Percentiles rank a stretch among this genome's conserved stretches.
These are phyloP conservation scores for Claviceps cyperi DNA, from an alignment of 2,329 filamentous ascomycete species.

Conservation along the genomic window DNA sequence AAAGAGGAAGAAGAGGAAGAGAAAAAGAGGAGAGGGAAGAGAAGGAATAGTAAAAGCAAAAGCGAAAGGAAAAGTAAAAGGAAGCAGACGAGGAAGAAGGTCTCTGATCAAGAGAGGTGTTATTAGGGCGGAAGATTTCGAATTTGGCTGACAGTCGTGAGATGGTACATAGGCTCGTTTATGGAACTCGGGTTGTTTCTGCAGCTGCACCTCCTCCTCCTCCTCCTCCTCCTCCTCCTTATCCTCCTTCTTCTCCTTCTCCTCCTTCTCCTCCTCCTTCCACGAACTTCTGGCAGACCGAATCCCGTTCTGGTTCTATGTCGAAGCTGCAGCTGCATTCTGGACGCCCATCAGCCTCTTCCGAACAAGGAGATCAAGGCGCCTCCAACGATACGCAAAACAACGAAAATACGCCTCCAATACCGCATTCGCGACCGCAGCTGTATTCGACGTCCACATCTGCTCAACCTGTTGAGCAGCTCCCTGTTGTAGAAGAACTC, in stretches of 20 bases:
- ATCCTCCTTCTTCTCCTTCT: conserved; percentile 29
- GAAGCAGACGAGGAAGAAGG: background rate
- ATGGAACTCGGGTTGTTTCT: conserved; percentile 45
- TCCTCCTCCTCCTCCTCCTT: conserved; percentile 29
- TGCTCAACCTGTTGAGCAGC: conserved; percentile 23
- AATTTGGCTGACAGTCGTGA: conserved; percentile 1
- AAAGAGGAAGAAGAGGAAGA: background rate
- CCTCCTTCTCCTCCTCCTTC: conserved; percentile 31
- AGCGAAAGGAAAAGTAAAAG: background rate
- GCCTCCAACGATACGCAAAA: conserved; percentile 17
- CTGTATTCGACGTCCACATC: conserved; percentile 18
- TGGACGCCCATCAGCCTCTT: conserved; percentile 27
- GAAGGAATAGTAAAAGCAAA: background rate
- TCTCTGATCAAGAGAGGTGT: background rate
- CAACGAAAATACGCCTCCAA: conserved; percentile 19
- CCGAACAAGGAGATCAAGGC: conserved; percentile 18
- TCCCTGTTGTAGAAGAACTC: conserved; percentile 43
- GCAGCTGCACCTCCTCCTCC: conserved; percentile 32
- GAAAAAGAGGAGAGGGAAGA: background rate
- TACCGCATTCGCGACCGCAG: conserved; percentile 8
- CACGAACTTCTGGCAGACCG: conserved; percentile 29
- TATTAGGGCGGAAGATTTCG: background rate
- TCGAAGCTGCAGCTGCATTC: conserved; percentile 27
- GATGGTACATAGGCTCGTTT: conserved; percentile 40
- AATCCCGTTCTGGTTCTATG: conserved; percentile 28